Evolutionary conservation across 148 eudicot species (phyloP).

Genomic region (Polygonum aviculare): DNA sequence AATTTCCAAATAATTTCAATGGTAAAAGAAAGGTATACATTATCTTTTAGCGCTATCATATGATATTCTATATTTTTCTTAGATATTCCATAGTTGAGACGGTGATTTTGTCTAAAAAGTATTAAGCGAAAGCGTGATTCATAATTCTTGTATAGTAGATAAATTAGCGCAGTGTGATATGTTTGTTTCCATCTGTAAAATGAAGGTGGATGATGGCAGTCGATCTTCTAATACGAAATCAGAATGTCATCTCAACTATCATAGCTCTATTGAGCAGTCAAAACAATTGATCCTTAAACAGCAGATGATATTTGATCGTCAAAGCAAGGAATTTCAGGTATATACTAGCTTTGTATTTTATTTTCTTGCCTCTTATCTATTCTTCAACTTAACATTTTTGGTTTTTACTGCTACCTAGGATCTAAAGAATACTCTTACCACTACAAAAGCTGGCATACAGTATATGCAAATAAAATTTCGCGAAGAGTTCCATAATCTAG

Average conservation of each 20-base stretch:
- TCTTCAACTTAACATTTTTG: background rate
- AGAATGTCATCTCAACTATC: slow-evolving; percentile 20
- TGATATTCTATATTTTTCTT: background rate
- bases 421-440: slow-evolving; percentile 58
- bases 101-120: background rate
- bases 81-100: background rate
- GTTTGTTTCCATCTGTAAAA: slow-evolving; percentile 6
- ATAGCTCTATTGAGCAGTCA: slow-evolving; percentile 33
- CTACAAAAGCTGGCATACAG: slow-evolving; percentile 89
- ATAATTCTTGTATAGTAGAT: background rate
- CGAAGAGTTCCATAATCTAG: slow-evolving; percentile 75
- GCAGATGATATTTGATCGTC: slow-evolving; percentile 51
- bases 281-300: slow-evolving; percentile 44
- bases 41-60: background rate
- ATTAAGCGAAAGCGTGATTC: background rate
- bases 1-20: slow-evolving; percentile 29
- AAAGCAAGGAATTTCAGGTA: slow-evolving; percentile 68
- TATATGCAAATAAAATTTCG: slow-evolving; percentile 79
- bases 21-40: slow-evolving; percentile 34
- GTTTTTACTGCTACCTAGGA: slow-evolving; percentile 24
- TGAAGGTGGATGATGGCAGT: slow-evolving; percentile 39
- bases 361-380: background rate
- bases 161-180: background rate
- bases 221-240: slow-evolving; percentile 25
- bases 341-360: background rate